Evolutionary conservation across 78 protist species (phyloP).

Genomic region (Tieghemostelium lacteum): DNA sequence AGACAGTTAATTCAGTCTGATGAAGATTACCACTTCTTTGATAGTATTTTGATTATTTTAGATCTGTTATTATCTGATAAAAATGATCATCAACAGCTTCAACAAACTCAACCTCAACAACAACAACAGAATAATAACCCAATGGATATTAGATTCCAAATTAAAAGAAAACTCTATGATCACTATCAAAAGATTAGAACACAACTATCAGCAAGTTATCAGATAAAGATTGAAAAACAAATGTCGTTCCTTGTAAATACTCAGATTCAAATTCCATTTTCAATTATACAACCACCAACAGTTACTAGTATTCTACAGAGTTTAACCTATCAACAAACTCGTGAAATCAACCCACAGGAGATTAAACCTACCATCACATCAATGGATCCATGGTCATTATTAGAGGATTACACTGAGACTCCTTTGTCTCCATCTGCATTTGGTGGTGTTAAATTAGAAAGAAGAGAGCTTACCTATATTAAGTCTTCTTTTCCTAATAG

Average conservation of each 20-base stretch:
- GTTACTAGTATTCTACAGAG: not conserved
- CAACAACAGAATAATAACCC: constrained; percentile 13
- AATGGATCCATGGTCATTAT: constrained; percentile 67
- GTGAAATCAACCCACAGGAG: constrained; percentile 7
- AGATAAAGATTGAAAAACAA: constrained; percentile 29
- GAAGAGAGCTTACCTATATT: constrained; percentile 57
- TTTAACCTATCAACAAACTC: not conserved
- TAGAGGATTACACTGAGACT: constrained; percentile 66
- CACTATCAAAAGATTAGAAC: constrained; percentile 37
- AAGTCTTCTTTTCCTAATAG: constrained; percentile 58
- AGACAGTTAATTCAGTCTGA: constrained; percentile 48
- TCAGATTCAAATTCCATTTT: not conserved
- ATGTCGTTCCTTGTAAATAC: constrained; percentile 36
- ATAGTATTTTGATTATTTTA: constrained; percentile 27
- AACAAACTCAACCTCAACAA: not conserved
- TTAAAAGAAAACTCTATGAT: constrained; percentile 48
- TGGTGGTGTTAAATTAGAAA: constrained; percentile 68
- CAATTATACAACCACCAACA: constrained; percentile 43
- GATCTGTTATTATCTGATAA: constrained; percentile 51
- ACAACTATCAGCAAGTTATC: not conserved
- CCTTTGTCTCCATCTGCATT: constrained; percentile 47
- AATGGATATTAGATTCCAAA: constrained; percentile 1
- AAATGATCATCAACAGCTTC: constrained; percentile 1
- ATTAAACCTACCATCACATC: constrained; percentile 38
- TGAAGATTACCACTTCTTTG: constrained; percentile 37